phyloP scores from a whole-genome alignment of 805 yeast species.

The Tetrapisispora fleetii region DNA sequence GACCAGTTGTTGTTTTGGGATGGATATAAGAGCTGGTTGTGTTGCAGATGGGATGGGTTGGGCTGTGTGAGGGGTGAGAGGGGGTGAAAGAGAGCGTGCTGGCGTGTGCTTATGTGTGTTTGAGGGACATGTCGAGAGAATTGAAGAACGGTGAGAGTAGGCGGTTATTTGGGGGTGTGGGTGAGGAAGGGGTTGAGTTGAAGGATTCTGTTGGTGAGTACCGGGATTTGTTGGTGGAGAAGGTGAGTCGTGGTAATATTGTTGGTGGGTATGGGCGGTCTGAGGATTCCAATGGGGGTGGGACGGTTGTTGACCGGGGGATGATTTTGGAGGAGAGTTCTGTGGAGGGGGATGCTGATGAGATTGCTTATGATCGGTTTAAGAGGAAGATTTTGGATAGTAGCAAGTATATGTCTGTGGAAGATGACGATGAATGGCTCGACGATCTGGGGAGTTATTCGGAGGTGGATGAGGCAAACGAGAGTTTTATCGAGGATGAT shows the following conservation, averaged over 20 bases:
- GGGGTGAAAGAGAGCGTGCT: too few species aligned
- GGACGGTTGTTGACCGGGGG: conserved; percentile 6
- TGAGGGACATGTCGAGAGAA: background rate
- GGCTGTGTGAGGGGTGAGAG: too few species aligned
- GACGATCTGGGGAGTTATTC: conserved; percentile 4
- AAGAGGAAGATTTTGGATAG: conserved; percentile 12
- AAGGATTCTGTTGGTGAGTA: background rate
- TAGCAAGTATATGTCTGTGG: conserved; percentile 6
- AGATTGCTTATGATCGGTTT: conserved; percentile 7
- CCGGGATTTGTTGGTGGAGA: conserved; percentile 10
- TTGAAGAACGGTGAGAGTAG: background rate
- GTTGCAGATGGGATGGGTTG: too few species aligned
- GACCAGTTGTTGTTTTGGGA: too few species aligned
- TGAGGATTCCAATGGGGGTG: conserved; percentile 2
- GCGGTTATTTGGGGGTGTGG: background rate
- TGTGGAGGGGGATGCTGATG: conserved; percentile 8
- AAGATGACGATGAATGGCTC: conserved; percentile 6
- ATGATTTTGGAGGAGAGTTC: conserved; percentile 10
- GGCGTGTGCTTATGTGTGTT: too few species aligned
- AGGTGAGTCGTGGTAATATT: conserved; percentile 7
- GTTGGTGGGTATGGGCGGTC: background rate
- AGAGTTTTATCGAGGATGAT: conserved; percentile 13
- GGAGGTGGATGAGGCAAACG: conserved; percentile 11
- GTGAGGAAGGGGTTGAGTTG: too few species aligned
- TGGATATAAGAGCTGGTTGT: too few species aligned